Percentiles rank a stretch among this genome's conserved stretches.
These are phyloP conservation scores for Cicer bijugum DNA, from an alignment of 306 rosid species.

Conservation along the genomic window DNA sequence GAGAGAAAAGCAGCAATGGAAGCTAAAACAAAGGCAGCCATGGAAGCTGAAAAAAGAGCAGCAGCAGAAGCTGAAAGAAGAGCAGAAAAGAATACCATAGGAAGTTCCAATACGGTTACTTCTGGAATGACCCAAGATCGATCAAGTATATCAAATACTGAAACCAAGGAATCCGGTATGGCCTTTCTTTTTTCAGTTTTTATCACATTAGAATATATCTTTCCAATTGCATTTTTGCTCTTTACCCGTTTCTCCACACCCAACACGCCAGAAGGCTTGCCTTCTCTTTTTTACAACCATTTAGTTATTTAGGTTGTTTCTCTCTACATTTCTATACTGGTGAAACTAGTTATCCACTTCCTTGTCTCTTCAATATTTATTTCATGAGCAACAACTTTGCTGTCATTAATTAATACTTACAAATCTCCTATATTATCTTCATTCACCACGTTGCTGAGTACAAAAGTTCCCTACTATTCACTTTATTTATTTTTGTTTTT, in stretches of 20 bases:
- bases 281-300: slow-evolving; percentile 18
- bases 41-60: slow-evolving; percentile 73
- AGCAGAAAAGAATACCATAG: slow-evolving; percentile 61
- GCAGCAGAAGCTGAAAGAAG: slow-evolving; percentile 66
- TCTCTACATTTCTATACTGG: slow-evolving; percentile 7
- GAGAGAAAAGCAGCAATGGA: slow-evolving; percentile 68
- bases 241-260: slow-evolving; percentile 30
- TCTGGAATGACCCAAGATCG: slow-evolving; percentile 46
- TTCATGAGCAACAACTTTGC: background rate
- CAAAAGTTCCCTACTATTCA: slow-evolving; percentile 12
- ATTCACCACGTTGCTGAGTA: background rate
- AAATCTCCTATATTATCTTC: background rate
- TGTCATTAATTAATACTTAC: slow-evolving; percentile 5
- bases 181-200: slow-evolving; percentile 30
- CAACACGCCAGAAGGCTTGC: slow-evolving; percentile 4
- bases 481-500: background rate
- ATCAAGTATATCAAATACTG: slow-evolving; percentile 46
- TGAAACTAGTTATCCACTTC: slow-evolving; percentile 29
- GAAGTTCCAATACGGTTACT: slow-evolving; percentile 50
- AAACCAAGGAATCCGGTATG: slow-evolving; percentile 51
- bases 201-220: slow-evolving; percentile 5
- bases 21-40: slow-evolving; percentile 62
- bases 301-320: slow-evolving; percentile 12
- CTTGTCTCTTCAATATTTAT: slow-evolving; percentile 23
- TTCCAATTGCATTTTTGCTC: slow-evolving; percentile 20